Base-by-base conservation (phyloP, 2,329 filamentous ascomycete species). In the Nemania abortiva region DNA sequence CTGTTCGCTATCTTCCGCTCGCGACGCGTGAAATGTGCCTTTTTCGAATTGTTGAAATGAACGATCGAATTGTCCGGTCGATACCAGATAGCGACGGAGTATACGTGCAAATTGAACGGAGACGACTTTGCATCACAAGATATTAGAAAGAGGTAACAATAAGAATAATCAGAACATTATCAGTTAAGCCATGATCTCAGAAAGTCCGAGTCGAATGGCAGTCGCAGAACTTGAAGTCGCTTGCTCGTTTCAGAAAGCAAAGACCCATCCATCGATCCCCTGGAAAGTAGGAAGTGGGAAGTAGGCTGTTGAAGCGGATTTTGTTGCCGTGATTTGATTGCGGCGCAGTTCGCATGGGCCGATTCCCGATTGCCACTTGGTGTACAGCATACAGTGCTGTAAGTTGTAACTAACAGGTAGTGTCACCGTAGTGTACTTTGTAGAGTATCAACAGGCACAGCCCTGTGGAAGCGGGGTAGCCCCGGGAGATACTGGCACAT, bases 311-410 rank as follows among this genome's bases (percentile, higher is more conserved):
- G 47, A 54, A 6, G 49, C 54, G 61, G 56, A 65, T 52, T 54
- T 47, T 42, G 34, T 34, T 4, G 47, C n/a, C n/a, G 39, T 49
- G 55, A 20, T 34, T 34, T 24, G 55, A 56, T 52, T 63, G 59
- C 50, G 60, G 60, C 64, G 61, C 68, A 61, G 64, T n/a, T 66
- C 20, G 49, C 37, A 37, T 57, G 61, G 54, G 22, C 54, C 34
- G 54, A 54, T 24, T 18, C 18, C 63, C 22, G 55, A 49, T 60
- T 11, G 39, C 37, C 49, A 52, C 11, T 57, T 24, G 50, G 47
- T 47, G 29, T 34, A 31, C 52, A 34, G 52, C 24, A 27, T 34
- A 31, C 52, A 34, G 52, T 15, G 50, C 22, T 9, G 7, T 50
- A 24, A 22, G 22, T n/a, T 5, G 18, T 45, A n/a, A 6, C 24